phyloP scores from a whole-genome alignment of 805 yeast genomes.

The Teunomyces atbi region DNA sequence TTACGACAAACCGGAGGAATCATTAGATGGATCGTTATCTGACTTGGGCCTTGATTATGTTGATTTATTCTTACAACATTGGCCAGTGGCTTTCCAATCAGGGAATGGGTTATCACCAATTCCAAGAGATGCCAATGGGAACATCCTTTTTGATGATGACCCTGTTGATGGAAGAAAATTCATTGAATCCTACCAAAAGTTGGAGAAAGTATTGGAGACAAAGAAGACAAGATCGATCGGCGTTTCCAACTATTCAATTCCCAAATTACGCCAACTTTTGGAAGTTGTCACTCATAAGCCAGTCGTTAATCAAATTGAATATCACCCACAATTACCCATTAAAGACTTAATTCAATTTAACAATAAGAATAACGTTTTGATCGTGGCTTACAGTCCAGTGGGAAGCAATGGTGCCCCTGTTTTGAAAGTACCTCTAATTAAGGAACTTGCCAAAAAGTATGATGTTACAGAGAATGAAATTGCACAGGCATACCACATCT shows the following conservation, averaged over 20 bases:
- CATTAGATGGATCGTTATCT: conserved; percentile 40
- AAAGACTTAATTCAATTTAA: conserved; percentile 40
- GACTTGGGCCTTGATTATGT: conserved; percentile 46
- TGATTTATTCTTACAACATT: conserved; percentile 47
- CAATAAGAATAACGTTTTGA: conserved; percentile 32
- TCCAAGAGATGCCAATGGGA: conserved; percentile 39
- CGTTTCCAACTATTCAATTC: conserved; percentile 50
- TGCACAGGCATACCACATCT: conserved; percentile 58
- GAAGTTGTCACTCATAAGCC: conserved; percentile 44
- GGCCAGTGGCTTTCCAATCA: conserved; percentile 47
- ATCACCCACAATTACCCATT: conserved; percentile 36
- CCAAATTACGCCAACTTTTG: conserved; percentile 31
- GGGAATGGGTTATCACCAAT: conserved; percentile 37
- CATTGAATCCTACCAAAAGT: conserved; percentile 26
- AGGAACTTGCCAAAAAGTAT: conserved; percentile 57
- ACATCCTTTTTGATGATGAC: conserved; percentile 32
- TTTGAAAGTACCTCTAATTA: conserved; percentile 48
- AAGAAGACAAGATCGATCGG: conserved; percentile 52
- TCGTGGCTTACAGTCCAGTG: conserved; percentile 61
- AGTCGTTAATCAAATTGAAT: conserved; percentile 50
- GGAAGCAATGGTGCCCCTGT: conserved; percentile 69
- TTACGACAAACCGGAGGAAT: conserved; percentile 39
- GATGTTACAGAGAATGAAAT: conserved; percentile 53
- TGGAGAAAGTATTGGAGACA: conserved; percentile 29
- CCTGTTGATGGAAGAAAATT: conserved; percentile 32